Base-by-base conservation (phyloP, 352 stramenopile genomes). In the Pilasporangium apinafurcum region DNA sequence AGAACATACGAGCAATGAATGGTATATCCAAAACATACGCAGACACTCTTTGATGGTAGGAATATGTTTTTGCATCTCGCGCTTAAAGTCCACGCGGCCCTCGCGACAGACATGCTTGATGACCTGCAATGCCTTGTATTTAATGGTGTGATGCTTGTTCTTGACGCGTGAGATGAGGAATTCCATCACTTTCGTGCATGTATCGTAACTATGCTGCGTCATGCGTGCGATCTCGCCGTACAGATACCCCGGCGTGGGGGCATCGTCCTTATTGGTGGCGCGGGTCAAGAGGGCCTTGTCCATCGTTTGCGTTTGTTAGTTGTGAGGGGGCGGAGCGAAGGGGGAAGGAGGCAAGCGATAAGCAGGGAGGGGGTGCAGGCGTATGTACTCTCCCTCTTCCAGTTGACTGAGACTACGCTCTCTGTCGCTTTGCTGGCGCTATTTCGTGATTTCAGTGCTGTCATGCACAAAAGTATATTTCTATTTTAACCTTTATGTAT, bases 141-240 rank as follows among this genome's bases (percentile, higher is more conserved):
- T 98, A 56, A 97, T 72, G 53, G 95, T 96, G 59, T 92, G 82
- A 65, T 98, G 95, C 60, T 96, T 96, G 60, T 97, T 97, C 63
- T 92, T 85, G 38, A 98, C 77, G 46, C 92, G 85, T 27, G 69
- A 76, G 36, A 95, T 86, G 34, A 98, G 72, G 58, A 91, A 98
- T 22, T 92, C 81, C 52, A 80, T 75, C 42, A 96, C 81, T 47
- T 96, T 93, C 35, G 68, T 59, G 68, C 74, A 95, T 51, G 78
- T 95, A 48, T 96, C 83, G 62, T 90, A 94, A 51, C 76, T 92
- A 48, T 94, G 83, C 57, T 95, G 76, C 49, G 86, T 96, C 86
- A 95, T 96, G 64, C 81, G 81, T 44, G 86, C 83, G 59, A 98
- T 97, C 72, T 98, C 95, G 32, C 92, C 81, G 64, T 98, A 98